Evolutionary conservation across 2,329 filamentous ascomycete genomes (phyloP).

Genomic region (Scedosporium apiospermum): DNA sequence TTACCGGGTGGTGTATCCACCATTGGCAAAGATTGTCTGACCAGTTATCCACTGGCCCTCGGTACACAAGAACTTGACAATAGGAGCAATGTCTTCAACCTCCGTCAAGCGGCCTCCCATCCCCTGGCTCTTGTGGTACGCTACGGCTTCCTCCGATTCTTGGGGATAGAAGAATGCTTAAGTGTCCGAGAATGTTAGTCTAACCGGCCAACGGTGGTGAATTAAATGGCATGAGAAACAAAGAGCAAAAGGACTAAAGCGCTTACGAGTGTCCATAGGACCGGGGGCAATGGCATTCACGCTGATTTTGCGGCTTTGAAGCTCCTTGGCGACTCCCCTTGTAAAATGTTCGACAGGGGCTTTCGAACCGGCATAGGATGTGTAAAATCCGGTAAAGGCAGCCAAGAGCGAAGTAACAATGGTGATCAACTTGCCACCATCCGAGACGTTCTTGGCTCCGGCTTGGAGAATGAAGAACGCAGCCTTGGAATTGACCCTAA

Average conservation of each 20-base stretch:
- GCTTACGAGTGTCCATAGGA: slow-evolving; percentile 30
- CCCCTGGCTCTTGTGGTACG: slow-evolving; percentile 32
- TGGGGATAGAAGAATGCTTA: slow-evolving; percentile 33
- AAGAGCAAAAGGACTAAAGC: neutral
- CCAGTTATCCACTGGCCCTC: slow-evolving; percentile 35
- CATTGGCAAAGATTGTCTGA: slow-evolving; percentile 38
- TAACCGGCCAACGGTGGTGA: neutral
- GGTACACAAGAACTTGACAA: slow-evolving; percentile 32
- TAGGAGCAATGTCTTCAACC: slow-evolving; percentile 33
- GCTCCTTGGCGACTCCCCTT: slow-evolving; percentile 23
- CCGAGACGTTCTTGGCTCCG: slow-evolving; percentile 27
- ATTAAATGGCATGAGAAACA: neutral
- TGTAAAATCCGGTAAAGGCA: slow-evolving; percentile 35
- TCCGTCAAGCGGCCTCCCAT: slow-evolving; percentile 30
- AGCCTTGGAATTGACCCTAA: slow-evolving; percentile 34
- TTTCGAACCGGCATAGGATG: slow-evolving; percentile 33
- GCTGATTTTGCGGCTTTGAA: slow-evolving; percentile 20
- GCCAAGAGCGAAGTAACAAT: slow-evolving; percentile 33
- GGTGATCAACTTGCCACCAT: slow-evolving; percentile 37
- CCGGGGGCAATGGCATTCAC: slow-evolving; percentile 26
- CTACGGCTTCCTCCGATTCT: slow-evolving; percentile 30
- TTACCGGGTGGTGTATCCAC: slow-evolving; percentile 34
- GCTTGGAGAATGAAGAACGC: slow-evolving; percentile 36
- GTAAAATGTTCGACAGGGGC: slow-evolving; percentile 29
- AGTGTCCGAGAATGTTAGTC: neutral